phyloP scores from a whole-genome alignment of 176 grass and related monocot genomes.

The Zea mays region Zm-B73-REFERENCE-NAM-5.0 NC_050098.1:124567001-124567500 shows the following conservation, averaged over 20 bases:
- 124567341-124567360: background rate
- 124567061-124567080: conserved; percentile 99
- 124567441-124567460: conserved; percentile 10
- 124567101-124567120: conserved; percentile 67
- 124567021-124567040: conserved; percentile 70
- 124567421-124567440: background rate
- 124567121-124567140: conserved; percentile 34
- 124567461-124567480: background rate
- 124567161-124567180: background rate
- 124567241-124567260: conserved; percentile 8
- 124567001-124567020: background rate
- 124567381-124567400: background rate
- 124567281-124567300: conserved; percentile 16
- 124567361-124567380: background rate
- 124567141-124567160: conserved; percentile 29
- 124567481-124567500: conserved; percentile 1
- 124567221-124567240: conserved; percentile 2
- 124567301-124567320: conserved; percentile 8
- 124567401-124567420: background rate
- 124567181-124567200: conserved; percentile 20
- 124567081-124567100: conserved; percentile 98
- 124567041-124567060: conserved; percentile 99
- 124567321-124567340: conserved; percentile 1
- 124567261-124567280: conserved; percentile 3
- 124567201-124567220: conserved; percentile 24